Evolutionary conservation across 768 basidiomycete genomes (phyloP).

Genomic region (Rhizopogon roseolus): DNA sequence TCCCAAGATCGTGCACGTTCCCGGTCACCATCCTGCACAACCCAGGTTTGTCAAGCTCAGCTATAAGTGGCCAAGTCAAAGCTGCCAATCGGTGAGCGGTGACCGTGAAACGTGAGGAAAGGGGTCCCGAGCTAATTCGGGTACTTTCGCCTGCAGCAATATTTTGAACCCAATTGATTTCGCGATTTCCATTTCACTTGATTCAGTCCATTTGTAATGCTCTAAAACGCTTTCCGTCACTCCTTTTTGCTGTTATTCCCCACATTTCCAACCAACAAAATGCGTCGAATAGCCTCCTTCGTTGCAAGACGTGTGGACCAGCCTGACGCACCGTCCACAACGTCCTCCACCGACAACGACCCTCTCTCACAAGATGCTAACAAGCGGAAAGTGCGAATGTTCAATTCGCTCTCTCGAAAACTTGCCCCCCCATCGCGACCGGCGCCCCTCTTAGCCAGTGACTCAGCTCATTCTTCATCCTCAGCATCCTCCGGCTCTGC

Average conservation of each 20-base stretch:
- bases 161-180: background rate
- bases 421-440: slow-evolving; percentile 13
- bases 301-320: slow-evolving; percentile 30
- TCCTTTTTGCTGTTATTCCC: slow-evolving; percentile 10
- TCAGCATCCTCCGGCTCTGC: slow-evolving; percentile 57
- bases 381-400: slow-evolving; percentile 18
- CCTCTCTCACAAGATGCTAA: slow-evolving; percentile 7
- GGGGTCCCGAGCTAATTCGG: slow-evolving; percentile 4
- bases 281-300: slow-evolving; percentile 67
- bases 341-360: slow-evolving; percentile 13
- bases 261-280: slow-evolving; percentile 28
- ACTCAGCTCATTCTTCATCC: slow-evolving; percentile 49
- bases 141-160: background rate
- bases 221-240: slow-evolving; percentile 13
- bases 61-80: background rate
- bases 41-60: background rate
- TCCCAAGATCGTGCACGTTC: background rate
- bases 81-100: background rate
- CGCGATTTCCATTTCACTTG: slow-evolving; percentile 7
- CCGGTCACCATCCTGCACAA: background rate
- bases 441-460: slow-evolving; percentile 15
- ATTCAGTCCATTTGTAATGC: slow-evolving; percentile 33
- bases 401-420: slow-evolving; percentile 26
- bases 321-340: slow-evolving; percentile 12
- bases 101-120: background rate